These are phyloP conservation scores for Alternaria atra DNA, from an alignment of 2,329 filamentous ascomycete species.

Conservation along the genomic window DNA sequence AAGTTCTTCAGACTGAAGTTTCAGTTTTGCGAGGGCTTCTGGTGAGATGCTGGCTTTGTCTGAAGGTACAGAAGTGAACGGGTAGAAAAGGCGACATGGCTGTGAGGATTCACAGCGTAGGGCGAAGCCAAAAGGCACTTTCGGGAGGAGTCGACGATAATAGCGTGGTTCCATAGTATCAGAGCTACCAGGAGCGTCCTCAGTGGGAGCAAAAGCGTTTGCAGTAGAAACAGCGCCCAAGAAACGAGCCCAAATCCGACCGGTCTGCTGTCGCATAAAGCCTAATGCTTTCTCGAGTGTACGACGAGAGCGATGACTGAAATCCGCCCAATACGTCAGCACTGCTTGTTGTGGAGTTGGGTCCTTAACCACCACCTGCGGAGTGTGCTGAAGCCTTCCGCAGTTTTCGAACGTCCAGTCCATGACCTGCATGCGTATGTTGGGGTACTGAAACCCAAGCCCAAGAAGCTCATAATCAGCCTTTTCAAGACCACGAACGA, in stretches of 20 bases:
- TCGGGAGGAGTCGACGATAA: neutral
- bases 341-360: conserved; percentile 11
- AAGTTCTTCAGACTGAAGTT: neutral
- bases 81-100: conserved; percentile 20
- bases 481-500: conserved; percentile 29
- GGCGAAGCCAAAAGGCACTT: conserved; percentile 24
- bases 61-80: neutral
- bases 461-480: conserved; percentile 22
- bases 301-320: conserved; percentile 3
- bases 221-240: neutral
- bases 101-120: conserved; percentile 11
- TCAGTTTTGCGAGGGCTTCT: neutral
- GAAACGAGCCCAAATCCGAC: neutral
- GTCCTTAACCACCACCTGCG: conserved; percentile 14
- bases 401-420: conserved; percentile 37
- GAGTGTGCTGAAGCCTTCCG: conserved; percentile 28
- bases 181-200: neutral
- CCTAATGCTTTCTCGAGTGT: neutral
- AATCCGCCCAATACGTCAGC: conserved; percentile 8
- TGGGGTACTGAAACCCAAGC: conserved; percentile 20
- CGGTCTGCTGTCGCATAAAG: conserved; percentile 2
- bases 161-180: neutral
- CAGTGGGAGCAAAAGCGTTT: neutral
- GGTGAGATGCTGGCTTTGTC: neutral
- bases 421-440: conserved; percentile 28